Base-by-base conservation (phyloP, 495 filamentous ascomycete species). In the Hypoxylon fuscum region DNA sequence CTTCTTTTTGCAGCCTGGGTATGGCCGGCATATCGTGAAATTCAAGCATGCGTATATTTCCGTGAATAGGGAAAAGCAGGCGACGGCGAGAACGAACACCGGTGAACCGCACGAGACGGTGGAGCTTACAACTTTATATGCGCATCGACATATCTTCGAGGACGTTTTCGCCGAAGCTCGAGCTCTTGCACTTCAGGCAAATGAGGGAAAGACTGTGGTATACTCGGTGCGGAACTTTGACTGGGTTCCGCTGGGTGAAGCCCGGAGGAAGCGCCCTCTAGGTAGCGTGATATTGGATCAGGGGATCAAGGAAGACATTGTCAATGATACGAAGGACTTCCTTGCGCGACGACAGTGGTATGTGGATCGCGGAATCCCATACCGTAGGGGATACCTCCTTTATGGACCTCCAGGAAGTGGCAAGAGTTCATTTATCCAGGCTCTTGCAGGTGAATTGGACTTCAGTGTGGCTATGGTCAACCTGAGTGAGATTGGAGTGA, bases 361-460 rank as follows among this genome's bases (percentile, higher is more conserved):
- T 65, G 83, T 93, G 22, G 91, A 97, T 68, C 88, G 95, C 5
- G 95, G 95, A 5, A 96, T 98, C 62, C 95, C 95, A 1, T 98
- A 98, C 60, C 87, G 95, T 27, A 82, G 95, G 17, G 95, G 95
- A 1, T 98, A 98, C 74, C 81, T 98, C 34, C 83, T 98, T 3
- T 93, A 97, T 69, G 95, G 95, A 0, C 93, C 94, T 2, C 96
- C 95, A 0, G 95, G 95, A 1, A 96, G 91, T 12, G 95, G 95
- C 17, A 98, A 98, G 74, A 97, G 88, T 64, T 96, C 91, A 1
- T 98, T 98, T 72, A 96, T 98, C 45, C 93, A 97, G 76, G 93
- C 96, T 2, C 77, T 98, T 23, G 95, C 95, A 1, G 96, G 93
- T 10, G 87, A 93, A 59, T 75, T 98, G 48, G 90, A 98, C 68